These are phyloP conservation scores for Penicillium freii DNA, from an alignment of 2,329 filamentous ascomycete genomes.

Conservation along the genomic window DNA sequence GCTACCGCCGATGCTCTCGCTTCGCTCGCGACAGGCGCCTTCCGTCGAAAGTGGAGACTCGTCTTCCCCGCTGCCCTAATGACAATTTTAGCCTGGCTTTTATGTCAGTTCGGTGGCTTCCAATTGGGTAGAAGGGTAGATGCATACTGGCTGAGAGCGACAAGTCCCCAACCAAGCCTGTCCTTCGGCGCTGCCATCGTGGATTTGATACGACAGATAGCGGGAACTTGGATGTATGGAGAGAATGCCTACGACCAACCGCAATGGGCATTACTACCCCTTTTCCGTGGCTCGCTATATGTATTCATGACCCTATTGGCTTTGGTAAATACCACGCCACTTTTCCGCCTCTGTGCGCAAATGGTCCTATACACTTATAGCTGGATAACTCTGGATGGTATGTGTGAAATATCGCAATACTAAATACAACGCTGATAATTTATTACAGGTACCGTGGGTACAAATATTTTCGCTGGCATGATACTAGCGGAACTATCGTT, in stretches of 20 bases:
- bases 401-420: background rate
- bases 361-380: constrained; percentile 50
- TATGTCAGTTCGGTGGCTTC: constrained; percentile 58
- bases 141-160: constrained; percentile 58
- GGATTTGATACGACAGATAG: constrained; percentile 47
- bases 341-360: constrained; percentile 51
- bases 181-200: constrained; percentile 45
- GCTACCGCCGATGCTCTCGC: constrained; percentile 54
- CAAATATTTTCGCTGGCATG: constrained; percentile 62
- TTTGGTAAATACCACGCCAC: constrained; percentile 50
- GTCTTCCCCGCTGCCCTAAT: constrained; percentile 58
- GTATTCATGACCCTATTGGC: constrained; percentile 56
- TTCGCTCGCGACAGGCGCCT: constrained; percentile 56
- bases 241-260: constrained; percentile 57
- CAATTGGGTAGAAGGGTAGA: constrained; percentile 56
- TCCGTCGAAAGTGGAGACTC: constrained; percentile 58
- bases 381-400: constrained; percentile 38
- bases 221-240: constrained; percentile 53
- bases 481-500: constrained; percentile 59
- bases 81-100: constrained; percentile 56
- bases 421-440: background rate
- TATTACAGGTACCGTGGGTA: constrained; percentile 49
- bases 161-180: constrained; percentile 46
- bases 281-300: constrained; percentile 56
- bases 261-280: constrained; percentile 58